Percentiles rank a stretch among this genome's conserved stretches.
These are phyloP conservation scores for Ophiosphaerella herpotricha DNA, from an alignment of 2,329 filamentous ascomycete genomes.

Conservation along the genomic window DNA sequence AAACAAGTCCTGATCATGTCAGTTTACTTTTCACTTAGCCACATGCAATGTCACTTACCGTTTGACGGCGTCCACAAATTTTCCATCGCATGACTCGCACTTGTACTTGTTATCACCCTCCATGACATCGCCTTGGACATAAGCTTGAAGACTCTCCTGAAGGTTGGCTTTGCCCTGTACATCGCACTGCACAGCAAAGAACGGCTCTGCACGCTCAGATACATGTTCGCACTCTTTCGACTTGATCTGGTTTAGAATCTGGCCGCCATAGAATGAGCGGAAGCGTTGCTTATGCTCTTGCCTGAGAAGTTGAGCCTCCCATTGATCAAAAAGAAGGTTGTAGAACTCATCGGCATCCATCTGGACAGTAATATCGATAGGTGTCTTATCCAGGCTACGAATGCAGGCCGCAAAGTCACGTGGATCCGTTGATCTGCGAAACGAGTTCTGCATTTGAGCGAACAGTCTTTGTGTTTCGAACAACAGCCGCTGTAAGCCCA, in stretches of 20 bases:
- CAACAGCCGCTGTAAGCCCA: constrained; percentile 69
- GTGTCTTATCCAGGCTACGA: constrained; percentile 77
- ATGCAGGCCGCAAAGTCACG: constrained; percentile 73
- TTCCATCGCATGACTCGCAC: constrained; percentile 83
- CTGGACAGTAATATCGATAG: constrained; percentile 85
- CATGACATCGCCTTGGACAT: constrained; percentile 94
- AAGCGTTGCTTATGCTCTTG: constrained; percentile 72
- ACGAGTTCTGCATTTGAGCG: constrained; percentile 81
- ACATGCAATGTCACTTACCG: constrained; percentile 53
- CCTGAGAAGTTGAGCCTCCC: constrained; percentile 78
- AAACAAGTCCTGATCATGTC: constrained; percentile 70
- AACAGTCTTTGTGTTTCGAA: constrained; percentile 81
- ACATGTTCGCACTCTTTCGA: constrained; percentile 94
- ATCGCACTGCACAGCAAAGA: constrained; percentile 93
- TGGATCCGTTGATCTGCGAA: constrained; percentile 74
- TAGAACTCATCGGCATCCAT: constrained; percentile 99
- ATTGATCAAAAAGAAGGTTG: constrained; percentile 87
- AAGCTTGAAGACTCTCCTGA: constrained; percentile 88
- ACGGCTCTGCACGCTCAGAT: constrained; percentile 86
- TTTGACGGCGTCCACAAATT: constrained; percentile 88
- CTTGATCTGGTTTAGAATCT: constrained; percentile 91
- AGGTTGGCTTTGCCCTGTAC: constrained; percentile 89
- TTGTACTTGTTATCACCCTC: constrained; percentile 99
- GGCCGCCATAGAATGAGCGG: constrained; percentile 85
- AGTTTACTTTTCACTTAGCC: constrained; percentile 6